These are phyloP conservation scores for Suillus brevipes DNA, from an alignment of 768 basidiomycete genomes.

Conservation along the genomic window DNA sequence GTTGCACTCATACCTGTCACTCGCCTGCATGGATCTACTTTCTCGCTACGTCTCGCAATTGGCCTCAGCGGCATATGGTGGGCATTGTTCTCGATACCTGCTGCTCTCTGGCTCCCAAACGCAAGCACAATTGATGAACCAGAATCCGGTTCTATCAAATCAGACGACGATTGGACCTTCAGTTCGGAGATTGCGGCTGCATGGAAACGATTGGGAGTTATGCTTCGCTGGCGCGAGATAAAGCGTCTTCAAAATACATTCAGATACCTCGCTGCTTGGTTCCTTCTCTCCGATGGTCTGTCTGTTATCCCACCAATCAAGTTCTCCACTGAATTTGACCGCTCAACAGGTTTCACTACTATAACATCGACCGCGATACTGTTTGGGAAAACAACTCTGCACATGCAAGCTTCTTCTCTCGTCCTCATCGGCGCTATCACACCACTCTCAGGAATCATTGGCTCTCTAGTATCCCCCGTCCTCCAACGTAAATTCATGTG, in stretches of 20 bases:
- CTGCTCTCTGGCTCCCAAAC: conserved; percentile 71
- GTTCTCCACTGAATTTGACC: not conserved
- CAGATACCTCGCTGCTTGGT: conserved; percentile 90
- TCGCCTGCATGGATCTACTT: conserved; percentile 69
- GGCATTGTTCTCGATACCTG: conserved; percentile 79
- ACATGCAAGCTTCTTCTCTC: conserved; percentile 76
- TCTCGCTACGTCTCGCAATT: conserved; percentile 78
- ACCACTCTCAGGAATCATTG: conserved; percentile 75
- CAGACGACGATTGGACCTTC: conserved; percentile 43
- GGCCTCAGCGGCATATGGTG: conserved; percentile 88
- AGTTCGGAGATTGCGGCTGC: conserved; percentile 57
- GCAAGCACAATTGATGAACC: conserved; percentile 3
- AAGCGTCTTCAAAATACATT: conserved; percentile 80
- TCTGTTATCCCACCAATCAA: not conserved
- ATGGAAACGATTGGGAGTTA: conserved; percentile 74
- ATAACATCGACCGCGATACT: conserved; percentile 90
- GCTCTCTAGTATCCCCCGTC: conserved; percentile 79
- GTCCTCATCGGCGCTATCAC: conserved; percentile 80
- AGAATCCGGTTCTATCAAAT: conserved; percentile 16
- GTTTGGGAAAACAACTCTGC: conserved; percentile 85
- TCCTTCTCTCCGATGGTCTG: conserved; percentile 87
- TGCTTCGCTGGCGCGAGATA: conserved; percentile 75
- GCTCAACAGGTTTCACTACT: conserved; percentile 77
- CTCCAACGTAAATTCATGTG: conserved; percentile 65
- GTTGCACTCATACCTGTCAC: conserved; percentile 79